Evolutionary conservation across 768 basidiomycete genomes (phyloP).

Genomic region (Rhodotorula diobovata): DNA sequence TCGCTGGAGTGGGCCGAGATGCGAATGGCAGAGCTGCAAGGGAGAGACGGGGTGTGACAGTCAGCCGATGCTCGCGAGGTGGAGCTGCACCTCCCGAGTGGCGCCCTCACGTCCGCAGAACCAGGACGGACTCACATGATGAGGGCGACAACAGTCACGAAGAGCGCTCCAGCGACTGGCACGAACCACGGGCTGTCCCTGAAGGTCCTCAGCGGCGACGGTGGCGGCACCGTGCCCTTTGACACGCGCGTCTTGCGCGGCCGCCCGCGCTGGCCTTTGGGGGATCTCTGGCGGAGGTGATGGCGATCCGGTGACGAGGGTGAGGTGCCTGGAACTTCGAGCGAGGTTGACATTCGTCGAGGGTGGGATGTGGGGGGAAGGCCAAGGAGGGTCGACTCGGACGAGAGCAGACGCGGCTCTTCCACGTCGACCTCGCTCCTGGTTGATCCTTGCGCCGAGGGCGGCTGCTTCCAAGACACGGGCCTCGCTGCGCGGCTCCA

Average conservation of each 20-base stretch:
- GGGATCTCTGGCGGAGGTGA: constrained; percentile 7
- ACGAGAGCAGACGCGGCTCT: not conserved
- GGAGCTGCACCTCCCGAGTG: not conserved
- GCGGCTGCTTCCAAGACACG: too few species aligned
- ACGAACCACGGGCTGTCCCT: not conserved
- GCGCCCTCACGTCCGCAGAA: too few species aligned
- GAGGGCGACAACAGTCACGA: not conserved
- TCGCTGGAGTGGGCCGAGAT: not conserved
- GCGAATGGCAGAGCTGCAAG: not conserved
- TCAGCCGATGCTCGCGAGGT: not conserved
- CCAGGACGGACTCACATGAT: not conserved
- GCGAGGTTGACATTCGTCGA: not conserved
- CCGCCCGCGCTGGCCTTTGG: not conserved
- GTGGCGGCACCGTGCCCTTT: not conserved
- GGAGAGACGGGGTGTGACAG: not conserved
- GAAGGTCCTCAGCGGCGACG: not conserved
- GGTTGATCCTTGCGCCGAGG: too few species aligned
- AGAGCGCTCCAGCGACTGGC: not conserved
- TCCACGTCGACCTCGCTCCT: not conserved
- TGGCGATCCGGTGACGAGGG: not conserved
- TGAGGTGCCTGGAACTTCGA: not conserved
- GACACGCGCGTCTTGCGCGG: not conserved
- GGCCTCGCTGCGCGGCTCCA: too few species aligned
- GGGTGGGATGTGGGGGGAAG: not conserved
- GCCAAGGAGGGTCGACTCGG: too few species aligned